phyloP scores from a whole-genome alignment of 2,329 filamentous ascomycete species.

The Hypoxylon sp. region DNA sequence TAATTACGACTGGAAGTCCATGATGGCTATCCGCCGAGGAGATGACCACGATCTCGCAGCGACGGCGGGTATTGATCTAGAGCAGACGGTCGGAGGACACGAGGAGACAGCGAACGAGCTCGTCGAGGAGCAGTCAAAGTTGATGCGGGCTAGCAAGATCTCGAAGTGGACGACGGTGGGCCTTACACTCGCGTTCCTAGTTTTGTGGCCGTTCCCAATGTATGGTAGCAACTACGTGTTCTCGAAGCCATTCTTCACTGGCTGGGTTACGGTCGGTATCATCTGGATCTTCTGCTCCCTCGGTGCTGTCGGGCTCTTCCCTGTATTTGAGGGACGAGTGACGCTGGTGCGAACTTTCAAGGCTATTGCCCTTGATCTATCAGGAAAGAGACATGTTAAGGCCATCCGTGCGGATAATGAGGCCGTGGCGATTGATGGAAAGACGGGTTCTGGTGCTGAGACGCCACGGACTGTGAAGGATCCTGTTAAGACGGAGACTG shows the following conservation, averaged over 20 bases:
- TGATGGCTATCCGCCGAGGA: constrained; percentile 82
- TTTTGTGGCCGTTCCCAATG: constrained; percentile 94
- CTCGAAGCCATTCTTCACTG: constrained; percentile 84
- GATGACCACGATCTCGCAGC: constrained; percentile 82
- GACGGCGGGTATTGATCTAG: constrained; percentile 75
- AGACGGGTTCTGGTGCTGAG: constrained; percentile 36
- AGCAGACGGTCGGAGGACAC: constrained; percentile 65
- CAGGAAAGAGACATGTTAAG: constrained; percentile 57
- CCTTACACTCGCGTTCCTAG: constrained; percentile 78
- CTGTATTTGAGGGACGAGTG: constrained; percentile 81
- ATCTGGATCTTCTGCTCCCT: constrained; percentile 84
- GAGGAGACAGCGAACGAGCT: constrained; percentile 59
- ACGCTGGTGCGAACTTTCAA: constrained; percentile 75
- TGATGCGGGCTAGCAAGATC: constrained; percentile 54
- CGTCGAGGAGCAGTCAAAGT: constrained; percentile 46
- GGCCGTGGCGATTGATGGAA: constrained; percentile 39
- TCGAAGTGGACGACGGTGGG: constrained; percentile 67
- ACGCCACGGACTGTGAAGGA: constrained; percentile 36
- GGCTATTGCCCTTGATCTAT: constrained; percentile 73
- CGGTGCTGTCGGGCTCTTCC: constrained; percentile 83
- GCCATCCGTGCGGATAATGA: constrained; percentile 51
- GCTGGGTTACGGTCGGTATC: constrained; percentile 83
- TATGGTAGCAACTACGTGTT: constrained; percentile 88
- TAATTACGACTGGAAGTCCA: constrained; percentile 88
- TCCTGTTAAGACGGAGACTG: constrained; percentile 21